These are phyloP conservation scores for Luzula sylvatica DNA, from an alignment of 176 grass and related monocot species.

Conservation along the genomic window DNA sequence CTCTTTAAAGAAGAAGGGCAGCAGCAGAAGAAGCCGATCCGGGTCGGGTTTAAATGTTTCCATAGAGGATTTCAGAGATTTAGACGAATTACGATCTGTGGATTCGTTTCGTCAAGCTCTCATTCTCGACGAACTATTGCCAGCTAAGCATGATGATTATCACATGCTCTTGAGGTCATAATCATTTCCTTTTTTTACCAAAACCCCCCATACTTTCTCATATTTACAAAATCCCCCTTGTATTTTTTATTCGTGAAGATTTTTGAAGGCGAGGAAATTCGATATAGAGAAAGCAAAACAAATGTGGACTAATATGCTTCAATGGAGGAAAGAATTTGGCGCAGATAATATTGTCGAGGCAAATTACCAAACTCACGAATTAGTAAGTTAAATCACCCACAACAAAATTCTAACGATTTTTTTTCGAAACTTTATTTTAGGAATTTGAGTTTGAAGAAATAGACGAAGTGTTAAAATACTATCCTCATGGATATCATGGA, in stretches of 20 bases:
- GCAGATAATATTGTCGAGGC: constrained; percentile 23
- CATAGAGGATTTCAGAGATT: constrained; percentile 48
- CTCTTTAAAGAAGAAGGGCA: constrained; percentile 39
- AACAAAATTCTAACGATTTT: background rate
- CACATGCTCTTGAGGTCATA: constrained; percentile 47
- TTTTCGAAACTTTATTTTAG: constrained; percentile 18
- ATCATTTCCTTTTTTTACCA: background rate
- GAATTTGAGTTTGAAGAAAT: constrained; percentile 25
- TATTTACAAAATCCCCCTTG: too few species aligned
- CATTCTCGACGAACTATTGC: constrained; percentile 38
- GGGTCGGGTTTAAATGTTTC: constrained; percentile 25
- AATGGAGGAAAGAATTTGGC: constrained; percentile 79
- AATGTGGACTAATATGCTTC: constrained; percentile 89
- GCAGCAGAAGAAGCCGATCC: constrained; percentile 29
- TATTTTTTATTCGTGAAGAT: constrained; percentile 20
- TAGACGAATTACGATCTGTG: constrained; percentile 39
- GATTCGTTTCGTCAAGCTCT: constrained; percentile 46
- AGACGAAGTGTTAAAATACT: constrained; percentile 23
- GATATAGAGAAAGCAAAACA: constrained; percentile 87
- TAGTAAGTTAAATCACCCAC: background rate
- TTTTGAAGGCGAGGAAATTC: constrained; percentile 75
- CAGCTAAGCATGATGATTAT: constrained; percentile 54
- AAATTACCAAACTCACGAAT: background rate
- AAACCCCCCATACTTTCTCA: too few species aligned
- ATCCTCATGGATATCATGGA: constrained; percentile 29